These are phyloP conservation scores for Fusarium drepaniforme DNA, from an alignment of 2,329 filamentous ascomycete species.

Conservation along the genomic window DNA sequence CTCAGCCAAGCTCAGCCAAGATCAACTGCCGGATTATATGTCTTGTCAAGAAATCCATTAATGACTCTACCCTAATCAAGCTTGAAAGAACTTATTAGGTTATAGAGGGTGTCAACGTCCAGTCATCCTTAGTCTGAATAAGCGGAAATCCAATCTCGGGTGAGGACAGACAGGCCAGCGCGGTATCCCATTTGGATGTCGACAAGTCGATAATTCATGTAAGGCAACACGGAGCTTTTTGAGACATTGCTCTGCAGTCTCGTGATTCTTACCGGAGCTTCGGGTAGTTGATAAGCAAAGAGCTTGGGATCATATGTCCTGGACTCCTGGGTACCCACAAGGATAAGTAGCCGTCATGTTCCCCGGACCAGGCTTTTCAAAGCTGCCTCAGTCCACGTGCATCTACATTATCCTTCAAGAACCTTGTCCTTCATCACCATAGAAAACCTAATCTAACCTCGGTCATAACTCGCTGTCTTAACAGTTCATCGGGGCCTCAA, in stretches of 20 bases:
- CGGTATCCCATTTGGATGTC: background rate
- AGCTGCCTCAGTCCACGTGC: background rate
- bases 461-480: background rate
- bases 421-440: background rate
- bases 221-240: background rate
- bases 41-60: background rate
- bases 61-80: background rate
- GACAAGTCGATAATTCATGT: background rate
- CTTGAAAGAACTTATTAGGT: background rate
- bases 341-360: background rate
- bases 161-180: background rate
- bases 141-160: background rate
- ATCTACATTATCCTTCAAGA: background rate
- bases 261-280: background rate
- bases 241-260: background rate
- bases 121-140: background rate
- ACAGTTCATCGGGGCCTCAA: background rate
- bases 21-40: background rate
- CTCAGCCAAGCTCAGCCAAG: background rate
- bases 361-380: background rate
- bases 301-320: background rate
- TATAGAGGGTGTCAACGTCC: no score
- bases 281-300: background rate
- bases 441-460: background rate
- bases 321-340: background rate